Evolutionary conservation across 129 eudicot genomes (phyloP), one percentile per base, ranked within the genome.

Genomic region (Erigeron canadensis): DNA sequence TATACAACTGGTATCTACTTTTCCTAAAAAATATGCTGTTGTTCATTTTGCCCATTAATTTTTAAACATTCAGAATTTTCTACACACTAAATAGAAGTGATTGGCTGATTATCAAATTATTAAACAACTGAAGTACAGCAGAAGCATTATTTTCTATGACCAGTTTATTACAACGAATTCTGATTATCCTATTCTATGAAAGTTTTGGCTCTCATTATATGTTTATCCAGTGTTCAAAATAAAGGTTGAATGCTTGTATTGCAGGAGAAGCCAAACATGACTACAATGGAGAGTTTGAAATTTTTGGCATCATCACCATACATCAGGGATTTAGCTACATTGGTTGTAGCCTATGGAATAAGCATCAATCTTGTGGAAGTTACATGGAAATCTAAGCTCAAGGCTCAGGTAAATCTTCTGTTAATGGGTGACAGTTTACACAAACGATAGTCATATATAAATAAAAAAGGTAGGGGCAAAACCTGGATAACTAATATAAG

Each of bases 341-440:
- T 95, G 77, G 99, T 95, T 63, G 99, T 95, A 2, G 99, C 99
- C 45, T 95, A 95, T 65, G 99, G 99, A 65, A 90, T 95, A 65
- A 87, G 96, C 60, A 90, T 95, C 67, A 90, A 95, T 79, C 97
- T 95, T 15, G 99, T 95, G 23, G 99, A 95, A 85, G 99, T 95
- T 69, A 95, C 99, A 40, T 95, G 99, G 99, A 95, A 95, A 80
- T 90, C 99, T 8, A 95, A 95, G 88, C 99, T 95, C 76, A 95
- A 95, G 80, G 99, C 99, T 13, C 99, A 95, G 96, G 99, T 95
- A 81, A 46, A 47, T 63, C 23, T 3, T 46, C 4, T 21, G 45
- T 50, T 4, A 7, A 41, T 37, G 12, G n/a, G 38, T 18, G 12
- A 46, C 44, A 48, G 5, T 34, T 16, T 34, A 34, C 13, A 61